Conservation (phyloP, 78 protist species). For the Isochrysis galbana region DNA sequence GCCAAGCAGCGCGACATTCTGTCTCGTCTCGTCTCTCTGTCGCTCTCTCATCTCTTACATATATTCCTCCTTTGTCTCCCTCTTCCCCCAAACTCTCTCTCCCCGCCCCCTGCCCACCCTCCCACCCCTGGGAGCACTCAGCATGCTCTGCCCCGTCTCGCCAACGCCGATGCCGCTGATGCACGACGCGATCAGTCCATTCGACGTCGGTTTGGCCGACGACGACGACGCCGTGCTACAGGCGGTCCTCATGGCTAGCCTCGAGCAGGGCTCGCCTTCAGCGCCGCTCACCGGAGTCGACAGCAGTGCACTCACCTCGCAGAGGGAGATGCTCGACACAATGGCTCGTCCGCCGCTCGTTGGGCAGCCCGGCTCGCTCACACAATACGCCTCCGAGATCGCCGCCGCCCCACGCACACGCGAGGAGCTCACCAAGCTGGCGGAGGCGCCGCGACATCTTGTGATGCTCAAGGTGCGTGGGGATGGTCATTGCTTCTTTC, state of each 20-base stretch:
- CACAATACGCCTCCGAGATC: background rate
- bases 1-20: too few relatives aligned
- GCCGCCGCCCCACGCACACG: background rate
- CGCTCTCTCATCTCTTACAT: too few relatives aligned
- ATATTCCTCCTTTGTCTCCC: too few relatives aligned
- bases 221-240: background rate
- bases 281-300: background rate
- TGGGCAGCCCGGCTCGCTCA: background rate
- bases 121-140: too few relatives aligned
- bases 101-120: too few relatives aligned
- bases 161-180: background rate
- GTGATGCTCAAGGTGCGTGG: background rate
- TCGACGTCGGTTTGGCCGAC: background rate
- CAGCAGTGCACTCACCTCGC: too few relatives aligned
- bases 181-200: background rate
- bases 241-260: background rate
- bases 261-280: background rate
- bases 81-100: too few relatives aligned
- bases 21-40: too few relatives aligned
- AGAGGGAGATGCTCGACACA: background rate
- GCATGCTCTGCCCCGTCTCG: background rate
- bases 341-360: background rate
- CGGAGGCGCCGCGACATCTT: background rate
- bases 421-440: background rate
- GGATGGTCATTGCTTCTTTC: background rate